Evolutionary conservation across 345 rosid species (phyloP), one percentile per base, ranked within the genome.

Genomic region (Heritiera littoralis): DNA sequence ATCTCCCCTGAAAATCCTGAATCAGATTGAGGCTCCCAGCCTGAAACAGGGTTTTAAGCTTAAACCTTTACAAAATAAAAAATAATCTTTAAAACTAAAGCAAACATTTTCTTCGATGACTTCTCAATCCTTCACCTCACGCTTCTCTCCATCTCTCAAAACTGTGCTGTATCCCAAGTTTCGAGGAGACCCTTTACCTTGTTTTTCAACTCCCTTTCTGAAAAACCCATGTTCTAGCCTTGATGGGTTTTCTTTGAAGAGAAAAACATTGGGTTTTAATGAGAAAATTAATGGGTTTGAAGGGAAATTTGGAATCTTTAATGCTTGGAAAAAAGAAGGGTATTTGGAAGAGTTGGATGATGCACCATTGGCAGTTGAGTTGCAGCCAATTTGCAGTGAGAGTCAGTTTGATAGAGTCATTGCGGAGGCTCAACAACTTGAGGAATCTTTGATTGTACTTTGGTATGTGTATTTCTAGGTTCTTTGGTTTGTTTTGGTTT

Each of bases 391-490:
- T 80, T 76, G 81, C 79, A 85, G 87, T 74, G 98, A 92, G 83
- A 89, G 74, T 78, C 90, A 87, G 66, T 94, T 96, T 78, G 92
- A 92, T 85, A 89, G 89, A 72, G 89, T 96, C 72, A 77, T 96
- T 71, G 92, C 91, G 1, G 97, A 91, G 80, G 94, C 98, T 54
- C 91, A 89, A 66, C 92, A 87, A 81, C 90, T 82, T 4, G 89
- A 89, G n/a, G 87, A 89, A 73, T 78, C 92, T 12, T 83, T 91
- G 66, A 77, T 94, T 46, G 65, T 94, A 66, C 91, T 96, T 77
- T 94, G 99, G 97, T 96, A 83, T 70, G 88, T 80, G 38, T 48
- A 20, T 63, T 66, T 60, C 18, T 40, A 64, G 77, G 56, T 7
- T 74, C 28, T 41, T 3, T 41, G 43, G 43, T 41, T 41, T 41